These are phyloP conservation scores for Pseudogymnoascus sp. DNA, from an alignment of 2,329 filamentous ascomycete genomes.

Conservation along the genomic window DNA sequence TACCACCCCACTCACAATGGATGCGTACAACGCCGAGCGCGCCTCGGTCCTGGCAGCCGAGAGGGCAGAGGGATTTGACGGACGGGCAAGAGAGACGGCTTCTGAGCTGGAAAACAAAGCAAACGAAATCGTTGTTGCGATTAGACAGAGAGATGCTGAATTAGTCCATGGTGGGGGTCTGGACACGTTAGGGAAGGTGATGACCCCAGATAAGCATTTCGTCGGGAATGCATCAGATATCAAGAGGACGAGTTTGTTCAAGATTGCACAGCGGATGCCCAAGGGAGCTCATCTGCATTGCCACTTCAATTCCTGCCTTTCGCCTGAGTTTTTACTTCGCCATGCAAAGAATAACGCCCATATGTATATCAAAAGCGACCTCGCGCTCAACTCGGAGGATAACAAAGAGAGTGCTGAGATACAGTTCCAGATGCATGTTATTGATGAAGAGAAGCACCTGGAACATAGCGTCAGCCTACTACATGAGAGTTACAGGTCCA, in stretches of 20 bases:
- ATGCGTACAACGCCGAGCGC: conserved; percentile 9
- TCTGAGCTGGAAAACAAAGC: conserved; percentile 25
- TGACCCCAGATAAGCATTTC: conserved; percentile 45
- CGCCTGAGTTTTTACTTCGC: conserved; percentile 51
- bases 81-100: conserved; percentile 19
- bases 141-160: conserved; percentile 25
- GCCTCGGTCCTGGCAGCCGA: conserved; percentile 20
- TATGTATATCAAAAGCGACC: conserved; percentile 62
- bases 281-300: conserved; percentile 68
- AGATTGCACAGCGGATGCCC: conserved; percentile 50
- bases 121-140: conserved; percentile 23
- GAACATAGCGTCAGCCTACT: conserved; percentile 12
- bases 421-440: conserved; percentile 46
- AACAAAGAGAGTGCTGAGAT: conserved; percentile 40
- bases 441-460: conserved; percentile 12
- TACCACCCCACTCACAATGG: not conserved
- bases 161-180: conserved; percentile 19
- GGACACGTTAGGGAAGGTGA: conserved; percentile 1
- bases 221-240: conserved; percentile 47
- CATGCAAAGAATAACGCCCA: conserved; percentile 43
- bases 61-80: conserved; percentile 25
- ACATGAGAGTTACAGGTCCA: not conserved
- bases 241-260: conserved; percentile 46
- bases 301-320: conserved; percentile 68
- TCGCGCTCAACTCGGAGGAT: conserved; percentile 35